These are phyloP conservation scores for Yarrowia hollandica DNA, from an alignment of 805 yeast genomes.

Conservation along the genomic window DNA sequence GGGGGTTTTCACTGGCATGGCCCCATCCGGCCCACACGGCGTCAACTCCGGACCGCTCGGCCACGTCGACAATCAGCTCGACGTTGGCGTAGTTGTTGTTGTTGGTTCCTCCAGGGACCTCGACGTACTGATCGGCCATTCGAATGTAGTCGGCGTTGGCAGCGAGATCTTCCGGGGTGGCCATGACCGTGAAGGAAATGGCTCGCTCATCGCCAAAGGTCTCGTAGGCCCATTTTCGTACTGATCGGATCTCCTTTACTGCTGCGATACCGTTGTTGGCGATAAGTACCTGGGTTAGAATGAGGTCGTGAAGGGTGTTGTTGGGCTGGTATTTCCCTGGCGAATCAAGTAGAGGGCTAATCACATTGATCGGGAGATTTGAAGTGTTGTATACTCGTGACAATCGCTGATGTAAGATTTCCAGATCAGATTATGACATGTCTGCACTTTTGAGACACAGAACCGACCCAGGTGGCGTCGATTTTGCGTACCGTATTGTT, in stretches of 20 bases:
- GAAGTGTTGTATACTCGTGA: too few relatives aligned
- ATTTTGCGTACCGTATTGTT: too few relatives aligned
- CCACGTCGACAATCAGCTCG: constrained; percentile 92
- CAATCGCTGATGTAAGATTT: too few relatives aligned
- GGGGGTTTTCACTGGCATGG: constrained; percentile 98
- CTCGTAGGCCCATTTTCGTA: constrained; percentile 98
- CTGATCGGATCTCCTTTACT: constrained; percentile 95
- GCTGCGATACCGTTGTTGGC: constrained; percentile 99
- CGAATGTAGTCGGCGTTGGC: constrained; percentile 97
- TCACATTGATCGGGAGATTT: too few relatives aligned
- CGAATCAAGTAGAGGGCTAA: not conserved
- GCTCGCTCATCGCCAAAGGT: constrained; percentile 96
- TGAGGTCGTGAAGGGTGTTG: not conserved
- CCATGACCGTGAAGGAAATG: constrained; percentile 95
- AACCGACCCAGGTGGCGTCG: too few relatives aligned
- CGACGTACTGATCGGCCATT: constrained; percentile 98
- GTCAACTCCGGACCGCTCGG: constrained; percentile 93
- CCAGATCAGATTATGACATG: not conserved
- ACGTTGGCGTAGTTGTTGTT: constrained; percentile 98
- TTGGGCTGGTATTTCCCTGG: not conserved
- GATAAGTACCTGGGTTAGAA: constrained; percentile 58
- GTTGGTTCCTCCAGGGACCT: constrained; percentile 99
- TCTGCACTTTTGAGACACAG: too few relatives aligned
- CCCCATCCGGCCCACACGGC: constrained; percentile 99
- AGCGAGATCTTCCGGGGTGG: constrained; percentile 97